These are phyloP conservation scores for Penicillium freii DNA, from an alignment of 2,329 filamentous ascomycete species.

Conservation along the genomic window DNA sequence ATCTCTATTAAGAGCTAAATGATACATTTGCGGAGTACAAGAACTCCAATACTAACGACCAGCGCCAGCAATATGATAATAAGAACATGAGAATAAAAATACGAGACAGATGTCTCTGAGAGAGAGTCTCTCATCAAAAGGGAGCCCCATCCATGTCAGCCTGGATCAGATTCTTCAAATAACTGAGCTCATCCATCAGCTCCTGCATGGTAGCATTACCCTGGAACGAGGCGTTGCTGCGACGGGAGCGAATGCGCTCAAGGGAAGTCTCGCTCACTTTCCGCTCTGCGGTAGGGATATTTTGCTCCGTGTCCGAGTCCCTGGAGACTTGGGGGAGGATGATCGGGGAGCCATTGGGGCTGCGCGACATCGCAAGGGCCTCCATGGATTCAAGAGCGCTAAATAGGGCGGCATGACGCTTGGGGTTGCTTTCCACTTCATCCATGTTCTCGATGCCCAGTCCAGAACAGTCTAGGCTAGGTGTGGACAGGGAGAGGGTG, in stretches of 20 bases:
- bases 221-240: conserved; percentile 21
- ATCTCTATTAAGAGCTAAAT: conserved; percentile 6
- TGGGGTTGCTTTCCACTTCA: conserved; percentile 36
- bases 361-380: conserved; percentile 27
- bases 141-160: conserved; percentile 29
- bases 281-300: not conserved
- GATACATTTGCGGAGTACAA: conserved; percentile 2
- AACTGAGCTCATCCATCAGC: conserved; percentile 52
- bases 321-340: conserved; percentile 20
- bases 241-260: conserved; percentile 13
- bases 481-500: conserved; percentile 27
- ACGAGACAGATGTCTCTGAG: not conserved
- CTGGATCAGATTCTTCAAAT: conserved; percentile 50
- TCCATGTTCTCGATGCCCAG: conserved; percentile 35
- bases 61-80: conserved; percentile 13
- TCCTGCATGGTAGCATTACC: conserved; percentile 46
- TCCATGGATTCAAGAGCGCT: conserved; percentile 31
- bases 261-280: conserved; percentile 7
- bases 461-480: conserved; percentile 31
- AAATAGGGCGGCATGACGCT: conserved; percentile 40
- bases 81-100: not conserved
- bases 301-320: not conserved
- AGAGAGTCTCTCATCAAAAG: conserved; percentile 8
- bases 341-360: conserved; percentile 25
- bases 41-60: conserved; percentile 12